Conservation (phyloP, 306 rosid genomes). For the Dryas octopetala region DNA sequence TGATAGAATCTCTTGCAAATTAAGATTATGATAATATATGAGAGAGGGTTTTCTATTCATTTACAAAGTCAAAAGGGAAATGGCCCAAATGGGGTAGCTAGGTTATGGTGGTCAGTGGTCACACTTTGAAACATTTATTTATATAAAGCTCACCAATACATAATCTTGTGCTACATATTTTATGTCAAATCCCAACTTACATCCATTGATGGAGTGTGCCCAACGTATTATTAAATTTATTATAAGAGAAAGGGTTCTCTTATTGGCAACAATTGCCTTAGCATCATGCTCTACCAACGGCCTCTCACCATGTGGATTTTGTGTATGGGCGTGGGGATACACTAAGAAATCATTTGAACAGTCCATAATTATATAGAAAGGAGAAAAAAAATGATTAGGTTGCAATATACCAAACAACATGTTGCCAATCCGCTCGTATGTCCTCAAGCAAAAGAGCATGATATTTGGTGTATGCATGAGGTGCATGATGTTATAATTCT, state of each 20-base stretch:
- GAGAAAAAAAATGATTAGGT: slow-evolving; percentile 9
- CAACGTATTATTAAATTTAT: too few species aligned
- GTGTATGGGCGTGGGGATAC: slow-evolving; percentile 8
- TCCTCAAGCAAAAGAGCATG: slow-evolving; percentile 3
- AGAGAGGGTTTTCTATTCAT: slow-evolving; percentile 6
- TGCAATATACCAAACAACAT: neutral
- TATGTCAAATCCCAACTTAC: neutral
- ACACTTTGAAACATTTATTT: slow-evolving; percentile 6
- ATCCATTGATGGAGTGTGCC: slow-evolving; percentile 7
- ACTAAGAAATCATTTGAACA: neutral
- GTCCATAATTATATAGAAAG: neutral
- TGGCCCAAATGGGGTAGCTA: slow-evolving; percentile 8
- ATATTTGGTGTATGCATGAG: neutral
- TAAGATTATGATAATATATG: slow-evolving; percentile 11
- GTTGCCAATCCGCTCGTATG: neutral
- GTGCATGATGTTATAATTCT: too few species aligned
- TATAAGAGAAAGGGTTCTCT: slow-evolving; percentile 8
- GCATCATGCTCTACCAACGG: neutral
- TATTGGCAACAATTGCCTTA: slow-evolving; percentile 11
- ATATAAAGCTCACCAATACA: slow-evolving; percentile 22
- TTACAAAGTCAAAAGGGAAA: slow-evolving; percentile 6
- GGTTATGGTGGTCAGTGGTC: slow-evolving; percentile 22
- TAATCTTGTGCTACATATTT: slow-evolving; percentile 17
- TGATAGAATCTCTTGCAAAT: neutral
- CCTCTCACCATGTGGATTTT: slow-evolving; percentile 12